Percentiles rank a stretch among this genome's conserved stretches.
Conservation (phyloP, 805 yeast species). For the Teunomyces kruisii region DNA sequence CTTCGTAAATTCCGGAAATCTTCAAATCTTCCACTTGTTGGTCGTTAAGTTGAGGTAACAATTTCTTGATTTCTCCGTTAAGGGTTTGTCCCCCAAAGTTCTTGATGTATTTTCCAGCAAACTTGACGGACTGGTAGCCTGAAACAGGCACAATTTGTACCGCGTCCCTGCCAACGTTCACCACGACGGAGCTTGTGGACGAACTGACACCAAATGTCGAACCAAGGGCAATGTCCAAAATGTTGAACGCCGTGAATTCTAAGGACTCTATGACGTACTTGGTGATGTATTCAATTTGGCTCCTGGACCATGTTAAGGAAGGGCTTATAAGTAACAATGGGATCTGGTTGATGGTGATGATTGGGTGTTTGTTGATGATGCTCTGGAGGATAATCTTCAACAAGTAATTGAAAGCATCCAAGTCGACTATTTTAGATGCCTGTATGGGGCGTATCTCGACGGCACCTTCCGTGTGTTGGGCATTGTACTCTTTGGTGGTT, state of each 20-base stretch:
- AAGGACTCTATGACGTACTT: slow-evolving; percentile 73
- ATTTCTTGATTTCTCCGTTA: slow-evolving; percentile 48
- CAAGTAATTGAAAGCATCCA: slow-evolving; percentile 68
- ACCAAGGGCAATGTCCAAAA: slow-evolving; percentile 67
- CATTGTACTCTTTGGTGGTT: slow-evolving; percentile 34
- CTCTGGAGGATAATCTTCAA: slow-evolving; percentile 46
- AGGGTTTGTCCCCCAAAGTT: slow-evolving; percentile 66
- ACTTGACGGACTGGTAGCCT: slow-evolving; percentile 62
- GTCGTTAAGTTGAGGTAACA: slow-evolving; percentile 57
- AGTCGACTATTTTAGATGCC: slow-evolving; percentile 62
- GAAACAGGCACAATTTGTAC: slow-evolving; percentile 80
- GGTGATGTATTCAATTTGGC: slow-evolving; percentile 66
- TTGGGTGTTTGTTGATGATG: slow-evolving; percentile 36
- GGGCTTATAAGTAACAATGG: slow-evolving; percentile 72
- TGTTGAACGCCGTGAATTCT: slow-evolving; percentile 68
- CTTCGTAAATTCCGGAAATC: slow-evolving; percentile 73
- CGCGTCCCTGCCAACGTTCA: slow-evolving; percentile 76
- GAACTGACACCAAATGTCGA: slow-evolving; percentile 72
- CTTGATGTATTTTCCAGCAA: slow-evolving; percentile 49
- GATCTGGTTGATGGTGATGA: slow-evolving; percentile 58
- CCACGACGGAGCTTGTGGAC: slow-evolving; percentile 64
- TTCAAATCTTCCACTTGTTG: slow-evolving; percentile 75
- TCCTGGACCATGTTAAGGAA: slow-evolving; percentile 62
- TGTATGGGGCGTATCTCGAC: slow-evolving; percentile 61
- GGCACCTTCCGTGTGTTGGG: slow-evolving; percentile 32